A percentile compares a stretch with the other conserved stretches of the same genome.
Evolutionary conservation across 225 moss, liverwort and hornwort species (phyloP).

Genomic region (Marchantia paleacea): DNA sequence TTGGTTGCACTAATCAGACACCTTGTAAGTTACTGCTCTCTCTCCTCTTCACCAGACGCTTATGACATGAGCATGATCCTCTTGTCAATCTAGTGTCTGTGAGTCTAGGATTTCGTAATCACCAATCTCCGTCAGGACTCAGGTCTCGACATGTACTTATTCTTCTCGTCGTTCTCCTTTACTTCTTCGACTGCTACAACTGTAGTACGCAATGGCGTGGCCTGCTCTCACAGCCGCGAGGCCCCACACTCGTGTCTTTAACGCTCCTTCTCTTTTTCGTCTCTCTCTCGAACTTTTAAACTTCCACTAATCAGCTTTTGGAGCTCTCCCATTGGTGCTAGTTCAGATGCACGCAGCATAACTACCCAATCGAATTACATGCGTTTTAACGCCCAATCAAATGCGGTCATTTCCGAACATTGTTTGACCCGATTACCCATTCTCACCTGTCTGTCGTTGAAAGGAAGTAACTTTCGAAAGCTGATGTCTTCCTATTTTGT

Average conservation of each 20-base stretch:
- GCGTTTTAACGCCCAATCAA: background rate
- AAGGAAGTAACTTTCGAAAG: background rate
- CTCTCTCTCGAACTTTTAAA: background rate
- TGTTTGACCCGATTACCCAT: background rate
- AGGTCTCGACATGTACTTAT: too few species aligned
- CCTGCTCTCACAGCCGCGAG: background rate
- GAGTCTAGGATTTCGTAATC: background rate
- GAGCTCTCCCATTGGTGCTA: background rate
- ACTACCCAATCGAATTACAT: background rate
- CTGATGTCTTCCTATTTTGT: background rate
- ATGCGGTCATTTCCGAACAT: background rate
- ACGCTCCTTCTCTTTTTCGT: background rate
- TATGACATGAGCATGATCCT: background rate
- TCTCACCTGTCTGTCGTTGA: background rate
- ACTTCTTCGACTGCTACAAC: background rate
- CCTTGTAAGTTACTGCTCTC: background rate
- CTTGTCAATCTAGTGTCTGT: background rate
- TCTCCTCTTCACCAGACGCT: background rate
- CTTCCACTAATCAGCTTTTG: background rate
- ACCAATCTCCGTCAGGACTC: background rate
- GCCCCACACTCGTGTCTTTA: background rate
- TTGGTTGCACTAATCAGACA: too few species aligned
- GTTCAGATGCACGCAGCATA: background rate
- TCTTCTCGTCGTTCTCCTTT: background rate
- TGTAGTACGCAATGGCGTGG: background rate